These are phyloP conservation scores for Debaryomyces sp. DNA, from an alignment of 1,139 yeast species.

Conservation along the genomic window DNA sequence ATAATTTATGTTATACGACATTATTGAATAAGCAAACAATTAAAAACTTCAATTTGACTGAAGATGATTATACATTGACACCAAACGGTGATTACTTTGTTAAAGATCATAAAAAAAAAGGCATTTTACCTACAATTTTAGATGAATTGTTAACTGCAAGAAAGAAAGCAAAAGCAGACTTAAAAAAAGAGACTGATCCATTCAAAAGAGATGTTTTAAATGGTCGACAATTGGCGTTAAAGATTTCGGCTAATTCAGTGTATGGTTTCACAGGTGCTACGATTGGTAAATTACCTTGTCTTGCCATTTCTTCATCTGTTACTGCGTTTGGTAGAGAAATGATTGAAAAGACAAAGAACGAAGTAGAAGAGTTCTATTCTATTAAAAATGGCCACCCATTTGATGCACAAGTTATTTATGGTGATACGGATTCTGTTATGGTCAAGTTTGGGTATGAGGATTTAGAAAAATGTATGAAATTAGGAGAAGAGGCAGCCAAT, in stretches of 20 bases:
- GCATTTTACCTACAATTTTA: conserved; percentile 88
- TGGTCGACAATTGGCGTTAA: conserved; percentile 95
- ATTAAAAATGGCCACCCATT: conserved; percentile 77
- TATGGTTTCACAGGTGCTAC: conserved; percentile 99
- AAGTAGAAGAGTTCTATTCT: conserved; percentile 78
- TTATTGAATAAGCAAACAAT: conserved; percentile 71
- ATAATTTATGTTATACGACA: conserved; percentile 94
- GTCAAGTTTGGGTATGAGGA: conserved; percentile 93
- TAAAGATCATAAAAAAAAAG: conserved; percentile 67
- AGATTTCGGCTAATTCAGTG: conserved; percentile 96
- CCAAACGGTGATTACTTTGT: conserved; percentile 95
- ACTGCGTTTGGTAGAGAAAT: conserved; percentile 96
- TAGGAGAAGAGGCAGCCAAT: conserved; percentile 94
- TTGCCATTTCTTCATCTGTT: conserved; percentile 93
- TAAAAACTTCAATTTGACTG: conserved; percentile 60
- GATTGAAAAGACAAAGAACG: conserved; percentile 90
- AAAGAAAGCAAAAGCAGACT: conserved; percentile 86
- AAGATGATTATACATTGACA: conserved; percentile 80
- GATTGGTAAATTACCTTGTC: conserved; percentile 93
- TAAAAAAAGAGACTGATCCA: conserved; percentile 92
- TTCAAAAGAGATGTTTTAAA: conserved; percentile 90
- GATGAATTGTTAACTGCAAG: conserved; percentile 89
- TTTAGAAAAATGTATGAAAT: conserved; percentile 78
- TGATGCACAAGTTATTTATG: conserved; percentile 92
- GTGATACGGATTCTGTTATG: conserved; percentile 99